These are phyloP conservation scores for Hylodesmum podocarpum DNA, from an alignment of 306 rosid species.

Conservation along the genomic window DNA sequence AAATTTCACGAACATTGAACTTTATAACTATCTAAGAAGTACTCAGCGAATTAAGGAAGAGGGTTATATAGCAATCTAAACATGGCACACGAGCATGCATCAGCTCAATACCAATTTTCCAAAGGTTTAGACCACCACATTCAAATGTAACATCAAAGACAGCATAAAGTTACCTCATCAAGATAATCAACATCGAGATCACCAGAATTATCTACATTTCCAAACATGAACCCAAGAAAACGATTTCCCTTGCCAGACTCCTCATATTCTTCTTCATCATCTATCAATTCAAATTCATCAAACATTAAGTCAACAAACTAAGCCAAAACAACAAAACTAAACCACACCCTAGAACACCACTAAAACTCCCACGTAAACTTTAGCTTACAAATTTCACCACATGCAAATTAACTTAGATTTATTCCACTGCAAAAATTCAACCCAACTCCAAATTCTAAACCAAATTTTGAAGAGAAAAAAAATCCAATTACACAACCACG, in stretches of 20 bases:
- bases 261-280: slow-evolving; percentile 83
- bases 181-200: slow-evolving; percentile 94
- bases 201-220: slow-evolving; percentile 93
- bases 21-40: background rate
- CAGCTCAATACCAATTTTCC: slow-evolving; percentile 14
- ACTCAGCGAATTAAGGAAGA: slow-evolving; percentile 6
- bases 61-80: background rate
- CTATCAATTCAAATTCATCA: slow-evolving; percentile 40
- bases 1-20: background rate
- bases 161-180: slow-evolving; percentile 68
- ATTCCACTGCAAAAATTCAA: background rate
- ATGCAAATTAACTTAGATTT: background rate
- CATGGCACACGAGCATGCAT: slow-evolving; percentile 8
- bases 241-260: slow-evolving; percentile 74
- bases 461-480: background rate
- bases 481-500: background rate
- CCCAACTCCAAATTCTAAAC: slow-evolving; percentile 6
- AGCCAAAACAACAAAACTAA: slow-evolving; percentile 25
- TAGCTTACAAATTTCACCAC: background rate
- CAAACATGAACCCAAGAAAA: slow-evolving; percentile 91
- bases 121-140: background rate
- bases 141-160: slow-evolving; percentile 21
- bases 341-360: background rate
- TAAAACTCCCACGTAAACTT: background rate
- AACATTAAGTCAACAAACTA: slow-evolving; percentile 24